These are phyloP conservation scores for Nemania sp. DNA, from an alignment of 2,329 filamentous ascomycete species.

Conservation along the genomic window DNA sequence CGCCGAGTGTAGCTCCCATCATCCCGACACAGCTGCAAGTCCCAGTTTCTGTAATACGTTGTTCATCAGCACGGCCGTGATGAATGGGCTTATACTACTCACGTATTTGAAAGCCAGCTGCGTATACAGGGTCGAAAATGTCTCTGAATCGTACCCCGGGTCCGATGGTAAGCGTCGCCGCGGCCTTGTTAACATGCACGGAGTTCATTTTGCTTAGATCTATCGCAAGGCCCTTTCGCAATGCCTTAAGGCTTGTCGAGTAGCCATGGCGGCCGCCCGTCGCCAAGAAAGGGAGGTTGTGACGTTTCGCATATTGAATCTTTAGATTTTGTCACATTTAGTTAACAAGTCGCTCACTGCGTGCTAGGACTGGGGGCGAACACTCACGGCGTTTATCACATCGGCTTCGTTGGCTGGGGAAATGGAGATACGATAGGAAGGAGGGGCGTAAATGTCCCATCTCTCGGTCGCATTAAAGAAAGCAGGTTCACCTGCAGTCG, in stretches of 20 bases:
- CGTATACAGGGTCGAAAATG: background rate
- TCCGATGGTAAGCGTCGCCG: background rate
- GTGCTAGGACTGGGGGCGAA: no score
- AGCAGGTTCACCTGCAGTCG: no score
- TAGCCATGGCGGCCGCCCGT: background rate
- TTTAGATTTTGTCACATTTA: no score
- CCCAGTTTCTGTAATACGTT: conserved; percentile 6
- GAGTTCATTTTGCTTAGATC: background rate
- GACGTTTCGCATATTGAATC: background rate
- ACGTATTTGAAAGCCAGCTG: background rate
- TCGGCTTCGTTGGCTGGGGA: background rate
- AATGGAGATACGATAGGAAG: background rate
- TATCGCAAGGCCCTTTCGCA: background rate
- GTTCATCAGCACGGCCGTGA: no score
- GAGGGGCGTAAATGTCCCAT: background rate
- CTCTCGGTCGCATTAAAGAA: background rate
- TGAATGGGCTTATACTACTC: background rate
- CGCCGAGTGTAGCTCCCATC: conserved; percentile 33
- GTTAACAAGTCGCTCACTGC: no score
- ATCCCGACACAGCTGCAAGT: conserved; percentile 25
- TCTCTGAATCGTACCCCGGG: background rate
- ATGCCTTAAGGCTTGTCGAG: background rate
- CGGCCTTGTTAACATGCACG: background rate
- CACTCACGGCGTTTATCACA: background rate
- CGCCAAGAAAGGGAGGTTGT: background rate